Evolutionary conservation across 2,329 filamentous ascomycete genomes (phyloP).

Genomic region (Colletotrichum sansevieriae): DNA sequence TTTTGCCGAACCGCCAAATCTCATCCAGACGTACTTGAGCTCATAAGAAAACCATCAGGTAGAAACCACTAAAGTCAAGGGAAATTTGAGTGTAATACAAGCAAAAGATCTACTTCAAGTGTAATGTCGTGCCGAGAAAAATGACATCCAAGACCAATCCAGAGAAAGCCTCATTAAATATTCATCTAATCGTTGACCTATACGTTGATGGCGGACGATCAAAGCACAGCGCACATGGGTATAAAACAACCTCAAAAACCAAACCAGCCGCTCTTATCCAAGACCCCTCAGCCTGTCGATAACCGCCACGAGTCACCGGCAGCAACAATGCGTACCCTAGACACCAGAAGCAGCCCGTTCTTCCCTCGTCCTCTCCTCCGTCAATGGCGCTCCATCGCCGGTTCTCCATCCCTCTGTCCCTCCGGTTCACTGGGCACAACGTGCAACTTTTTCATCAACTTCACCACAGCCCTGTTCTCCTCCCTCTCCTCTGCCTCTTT

Average conservation of each 20-base stretch:
- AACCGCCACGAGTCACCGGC: not conserved
- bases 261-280: not conserved
- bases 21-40: no score
- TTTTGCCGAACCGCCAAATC: no score
- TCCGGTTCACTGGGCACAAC: slow-evolving; percentile 48
- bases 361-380: slow-evolving; percentile 34
- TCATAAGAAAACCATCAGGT: no score
- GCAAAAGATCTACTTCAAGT: no score
- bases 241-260: slow-evolving; percentile 20
- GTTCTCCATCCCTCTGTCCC: slow-evolving; percentile 44
- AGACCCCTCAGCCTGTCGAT: not conserved
- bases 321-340: not conserved
- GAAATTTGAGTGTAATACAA: no score
- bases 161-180: slow-evolving; percentile 15
- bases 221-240: slow-evolving; percentile 16
- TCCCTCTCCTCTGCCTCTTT: slow-evolving; percentile 57
- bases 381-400: slow-evolving; percentile 29
- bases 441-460: slow-evolving; percentile 58
- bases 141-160: no score
- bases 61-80: no score
- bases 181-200: slow-evolving; percentile 21
- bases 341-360: not conserved
- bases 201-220: not conserved
- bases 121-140: no score
- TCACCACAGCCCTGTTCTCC: slow-evolving; percentile 45